Base-by-base conservation (phyloP, 371 early-diverging fungal species). In the Sporodiniella umbellata region DNA sequence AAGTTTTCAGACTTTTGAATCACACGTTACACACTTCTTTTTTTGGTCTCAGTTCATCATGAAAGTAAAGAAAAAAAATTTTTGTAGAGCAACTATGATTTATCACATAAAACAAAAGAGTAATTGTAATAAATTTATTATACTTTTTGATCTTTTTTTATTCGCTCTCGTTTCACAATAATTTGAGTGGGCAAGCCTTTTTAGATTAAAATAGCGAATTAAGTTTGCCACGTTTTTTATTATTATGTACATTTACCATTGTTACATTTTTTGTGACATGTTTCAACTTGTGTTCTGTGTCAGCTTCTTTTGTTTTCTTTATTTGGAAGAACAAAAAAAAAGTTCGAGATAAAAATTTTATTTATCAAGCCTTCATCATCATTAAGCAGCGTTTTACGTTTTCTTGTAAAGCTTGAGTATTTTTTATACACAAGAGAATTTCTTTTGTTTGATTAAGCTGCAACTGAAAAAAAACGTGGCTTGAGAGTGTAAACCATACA, bases 201-300 rank as follows among this genome's bases (percentile, higher is more conserved):
- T n/a, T n/a, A n/a, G n/a, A n/a, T 40, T 40, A 21, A 40, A 21
- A 21, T 21, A 19, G 21, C 21, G 21, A 40, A 21, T 40, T 40
- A 40, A 40, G 40, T 40, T 40, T 40, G 40, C 40, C 40, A 40
- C 40, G 40, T 40, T 40, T 18, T 40, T 21, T 21, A 40, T 35
- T 11, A 35, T n/a, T 35, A 15, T 8, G 21, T 40, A 40, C 40
- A 40, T 40, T n/a, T 40, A 40, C 40, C 40, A 19, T 40, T 40
- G 40, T 40, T 40, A 40, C 40, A 40, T 40, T 40, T 35, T 40
- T 40, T 40, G 28, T 26, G 25, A 44, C 44, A 44, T 30, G 44
- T 44, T 21, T 25, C 15, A 17, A 44, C 14, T 15, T 23, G 18
- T 15, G 22, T 6, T 33, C n/a, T 2, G 4, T 47, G 6, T 21